phyloP scores from a whole-genome alignment of 2,329 filamentous ascomycete genomes.

The Alternaria burnsii region DNA sequence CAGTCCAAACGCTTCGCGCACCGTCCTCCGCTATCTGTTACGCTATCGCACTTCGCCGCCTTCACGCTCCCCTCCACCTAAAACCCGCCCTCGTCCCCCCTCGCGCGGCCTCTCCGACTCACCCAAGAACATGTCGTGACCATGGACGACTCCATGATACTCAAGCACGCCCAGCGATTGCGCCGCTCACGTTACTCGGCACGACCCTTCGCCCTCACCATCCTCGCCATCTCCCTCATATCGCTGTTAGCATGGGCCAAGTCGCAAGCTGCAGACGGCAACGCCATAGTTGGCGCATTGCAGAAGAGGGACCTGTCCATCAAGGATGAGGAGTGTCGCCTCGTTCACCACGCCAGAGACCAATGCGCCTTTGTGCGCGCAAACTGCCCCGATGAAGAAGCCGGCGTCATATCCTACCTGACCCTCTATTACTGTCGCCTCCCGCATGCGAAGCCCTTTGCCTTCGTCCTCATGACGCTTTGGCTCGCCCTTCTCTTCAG shows the following conservation, averaged over 20 bases:
- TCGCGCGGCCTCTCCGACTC: constrained; percentile 16
- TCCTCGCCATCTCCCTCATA: constrained; percentile 42
- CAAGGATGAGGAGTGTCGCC: constrained; percentile 67
- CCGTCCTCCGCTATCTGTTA: constrained; percentile 23
- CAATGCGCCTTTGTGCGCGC: constrained; percentile 85
- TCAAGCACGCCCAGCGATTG: constrained; percentile 33
- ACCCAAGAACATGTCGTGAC: constrained; percentile 28
- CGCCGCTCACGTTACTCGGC: constrained; percentile 46
- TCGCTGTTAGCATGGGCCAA: constrained; percentile 41
- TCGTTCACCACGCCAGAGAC: constrained; percentile 78
- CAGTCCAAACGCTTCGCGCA: constrained; percentile 31
- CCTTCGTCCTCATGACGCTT: constrained; percentile 77
- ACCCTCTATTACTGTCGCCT: constrained; percentile 89
- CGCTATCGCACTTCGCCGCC: constrained; percentile 16
- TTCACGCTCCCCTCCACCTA: neutral
- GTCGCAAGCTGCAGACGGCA: constrained; percentile 6
- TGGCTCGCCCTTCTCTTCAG: constrained; percentile 94
- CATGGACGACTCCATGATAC: constrained; percentile 34
- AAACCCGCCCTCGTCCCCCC: neutral
- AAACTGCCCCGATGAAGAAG: constrained; percentile 88
- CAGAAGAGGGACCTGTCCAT: constrained; percentile 31
- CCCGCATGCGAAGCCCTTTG: constrained; percentile 72
- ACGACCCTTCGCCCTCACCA: constrained; percentile 49
- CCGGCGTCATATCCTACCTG: constrained; percentile 88
- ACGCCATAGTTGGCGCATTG: constrained; percentile 9